Evolutionary conservation across 768 basidiomycete species (phyloP).

Genomic region (Psilocybe cyanescens): DNA sequence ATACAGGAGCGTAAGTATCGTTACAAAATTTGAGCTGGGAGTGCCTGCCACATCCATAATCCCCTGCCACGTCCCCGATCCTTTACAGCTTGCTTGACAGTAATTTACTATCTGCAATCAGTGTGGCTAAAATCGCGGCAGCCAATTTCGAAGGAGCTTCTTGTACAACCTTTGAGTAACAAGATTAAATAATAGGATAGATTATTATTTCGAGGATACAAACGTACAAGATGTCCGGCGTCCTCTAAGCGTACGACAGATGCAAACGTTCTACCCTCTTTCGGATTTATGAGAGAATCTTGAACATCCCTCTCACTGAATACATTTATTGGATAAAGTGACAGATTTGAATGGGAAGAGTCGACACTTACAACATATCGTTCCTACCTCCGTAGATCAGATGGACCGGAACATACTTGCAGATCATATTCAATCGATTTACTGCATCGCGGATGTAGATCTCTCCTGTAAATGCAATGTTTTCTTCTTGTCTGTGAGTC

Average conservation of each 20-base stretch:
- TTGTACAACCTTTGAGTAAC: slow-evolving; percentile 26
- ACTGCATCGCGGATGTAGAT: slow-evolving; percentile 25
- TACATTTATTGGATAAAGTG: too few species aligned
- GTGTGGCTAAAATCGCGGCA: slow-evolving; percentile 20
- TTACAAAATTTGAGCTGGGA: too few species aligned
- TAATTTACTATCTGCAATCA: neutral
- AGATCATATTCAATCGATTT: slow-evolving; percentile 31
- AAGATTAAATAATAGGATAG: neutral
- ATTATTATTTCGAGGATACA: too few species aligned
- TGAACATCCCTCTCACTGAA: slow-evolving; percentile 27
- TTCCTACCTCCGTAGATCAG: slow-evolving; percentile 32
- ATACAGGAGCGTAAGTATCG: too few species aligned
- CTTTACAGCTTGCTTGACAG: slow-evolving; percentile 15
- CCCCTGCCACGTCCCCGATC: too few species aligned
- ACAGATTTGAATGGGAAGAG: neutral
- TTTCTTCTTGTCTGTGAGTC: slow-evolving; percentile 29
- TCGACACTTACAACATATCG: slow-evolving; percentile 32
- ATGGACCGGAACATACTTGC: slow-evolving; percentile 29
- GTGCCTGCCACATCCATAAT: too few species aligned
- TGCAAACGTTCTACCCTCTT: slow-evolving; percentile 29
- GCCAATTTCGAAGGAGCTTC: slow-evolving; percentile 31
- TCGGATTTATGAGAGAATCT: slow-evolving; percentile 28
- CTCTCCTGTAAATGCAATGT: slow-evolving; percentile 30
- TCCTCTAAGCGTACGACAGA: slow-evolving; percentile 30
- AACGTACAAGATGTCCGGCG: slow-evolving; percentile 34